Evolutionary conservation across 2,329 filamentous ascomycete genomes (phyloP).

Genomic region (Penicillium vulpinum): DNA sequence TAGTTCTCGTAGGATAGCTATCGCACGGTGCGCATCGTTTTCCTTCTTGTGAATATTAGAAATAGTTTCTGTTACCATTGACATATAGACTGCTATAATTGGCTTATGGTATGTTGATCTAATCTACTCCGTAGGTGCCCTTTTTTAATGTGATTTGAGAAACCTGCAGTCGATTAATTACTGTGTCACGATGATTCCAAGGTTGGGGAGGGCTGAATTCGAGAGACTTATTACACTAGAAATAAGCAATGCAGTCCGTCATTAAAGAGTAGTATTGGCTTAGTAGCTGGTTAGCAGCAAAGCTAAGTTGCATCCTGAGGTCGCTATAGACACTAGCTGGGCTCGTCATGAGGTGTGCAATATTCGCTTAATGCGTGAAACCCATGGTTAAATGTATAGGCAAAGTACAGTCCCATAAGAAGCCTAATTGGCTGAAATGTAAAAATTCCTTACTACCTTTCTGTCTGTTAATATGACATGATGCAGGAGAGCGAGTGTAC

Average conservation of each 20-base stretch:
- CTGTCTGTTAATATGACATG: background rate
- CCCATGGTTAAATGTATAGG: background rate
- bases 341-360: background rate
- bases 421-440: background rate
- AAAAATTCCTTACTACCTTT: no score
- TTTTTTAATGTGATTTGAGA: background rate
- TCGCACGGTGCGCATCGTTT: background rate
- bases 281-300: background rate
- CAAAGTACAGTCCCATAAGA: no score
- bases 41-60: background rate
- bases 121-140: background rate
- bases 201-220: background rate
- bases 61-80: background rate
- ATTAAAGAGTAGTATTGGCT: background rate
- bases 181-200: background rate
- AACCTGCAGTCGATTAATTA: background rate
- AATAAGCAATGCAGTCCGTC: no score
- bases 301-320: background rate
- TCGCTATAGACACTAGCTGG: background rate
- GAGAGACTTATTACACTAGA: background rate
- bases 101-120: background rate
- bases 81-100: background rate
- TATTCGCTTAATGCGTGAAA: background rate
- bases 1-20: no score
- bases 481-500: background rate